A percentile compares a stretch with the other conserved stretches of the same genome.
Conservation (phyloP, 176 grass and related monocot genomes). For the Guadua angustifolia region DNA sequence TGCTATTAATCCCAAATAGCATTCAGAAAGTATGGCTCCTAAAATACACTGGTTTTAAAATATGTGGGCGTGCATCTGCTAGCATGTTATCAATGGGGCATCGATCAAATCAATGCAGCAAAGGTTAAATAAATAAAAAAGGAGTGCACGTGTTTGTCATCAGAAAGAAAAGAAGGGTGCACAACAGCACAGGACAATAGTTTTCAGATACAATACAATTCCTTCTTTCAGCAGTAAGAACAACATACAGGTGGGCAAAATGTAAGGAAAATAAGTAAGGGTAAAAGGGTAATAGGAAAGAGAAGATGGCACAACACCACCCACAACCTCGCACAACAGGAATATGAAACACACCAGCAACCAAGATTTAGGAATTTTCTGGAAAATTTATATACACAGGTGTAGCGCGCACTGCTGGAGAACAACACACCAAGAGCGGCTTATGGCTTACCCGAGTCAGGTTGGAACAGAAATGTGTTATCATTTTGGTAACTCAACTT, state of each 20-base stretch:
- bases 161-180: neutral
- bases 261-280: neutral
- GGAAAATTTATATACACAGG: slow-evolving; percentile 44
- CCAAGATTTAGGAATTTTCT: slow-evolving; percentile 17
- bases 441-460: slow-evolving; percentile 11
- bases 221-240: slow-evolving; percentile 18
- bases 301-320: slow-evolving; percentile 33
- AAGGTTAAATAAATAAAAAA: slow-evolving; percentile 11
- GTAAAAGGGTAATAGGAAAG: neutral
- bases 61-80: neutral
- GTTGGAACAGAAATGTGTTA: slow-evolving; percentile 15
- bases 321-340: slow-evolving; percentile 15
- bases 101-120: slow-evolving; percentile 3
- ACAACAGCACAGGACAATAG: slow-evolving; percentile 13
- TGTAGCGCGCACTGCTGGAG: slow-evolving; percentile 30
- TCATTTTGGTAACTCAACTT: slow-evolving; percentile 40
- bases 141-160: neutral
- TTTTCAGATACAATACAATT: slow-evolving; percentile 10
- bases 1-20: neutral
- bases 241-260: slow-evolving; percentile 24
- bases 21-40: neutral
- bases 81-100: neutral
- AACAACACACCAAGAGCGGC: slow-evolving; percentile 2
- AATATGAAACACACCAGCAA: slow-evolving; percentile 20
- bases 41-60: slow-evolving; percentile 29